Percentiles rank a stretch among this genome's conserved stretches.
Evolutionary conservation across 352 stramenopile genomes (phyloP).

Genomic region (Phytophthora megakarya): DNA sequence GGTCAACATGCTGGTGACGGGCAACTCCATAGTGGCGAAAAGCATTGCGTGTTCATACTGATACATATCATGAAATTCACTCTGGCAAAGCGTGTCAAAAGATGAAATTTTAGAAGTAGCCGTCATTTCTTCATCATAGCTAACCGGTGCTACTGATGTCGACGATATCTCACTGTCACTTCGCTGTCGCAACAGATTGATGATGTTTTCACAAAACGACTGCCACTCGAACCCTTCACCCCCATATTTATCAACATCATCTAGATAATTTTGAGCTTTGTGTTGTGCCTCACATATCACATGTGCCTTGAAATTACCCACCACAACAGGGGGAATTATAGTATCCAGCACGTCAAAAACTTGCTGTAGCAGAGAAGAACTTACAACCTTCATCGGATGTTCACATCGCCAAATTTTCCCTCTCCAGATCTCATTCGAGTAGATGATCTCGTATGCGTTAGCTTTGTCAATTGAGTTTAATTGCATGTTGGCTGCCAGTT

Average conservation of each 20-base stretch:
- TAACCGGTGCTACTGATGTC: not conserved
- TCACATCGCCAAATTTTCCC: constrained; percentile 43
- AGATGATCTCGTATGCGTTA: constrained; percentile 40
- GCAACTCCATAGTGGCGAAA: constrained; percentile 43
- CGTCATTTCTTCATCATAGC: constrained; percentile 1
- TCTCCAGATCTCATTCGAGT: constrained; percentile 12
- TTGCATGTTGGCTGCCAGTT: constrained; percentile 23
- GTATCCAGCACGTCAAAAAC: constrained; percentile 41
- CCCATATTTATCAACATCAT: constrained; percentile 2
- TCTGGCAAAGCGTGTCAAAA: constrained; percentile 51
- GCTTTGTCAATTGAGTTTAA: constrained; percentile 33
- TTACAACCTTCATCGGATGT: constrained; percentile 44
- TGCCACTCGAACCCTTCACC: constrained; percentile 36
- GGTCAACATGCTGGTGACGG: not conserved
- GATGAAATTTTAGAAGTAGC: constrained; percentile 13
- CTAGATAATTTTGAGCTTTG: constrained; percentile 5
- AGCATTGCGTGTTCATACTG: constrained; percentile 48
- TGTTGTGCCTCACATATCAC: constrained; percentile 26
- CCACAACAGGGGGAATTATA: constrained; percentile 23
- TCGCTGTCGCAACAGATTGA: constrained; percentile 16
- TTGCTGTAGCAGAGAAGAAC: constrained; percentile 40
- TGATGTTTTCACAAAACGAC: constrained; percentile 29
- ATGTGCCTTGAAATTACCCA: constrained; percentile 29
- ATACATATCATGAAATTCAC: constrained; percentile 51
- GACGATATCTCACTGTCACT: not conserved